Evolutionary conservation across 1,139 yeast species (phyloP).

Genomic region (Suhomyces taliae): DNA sequence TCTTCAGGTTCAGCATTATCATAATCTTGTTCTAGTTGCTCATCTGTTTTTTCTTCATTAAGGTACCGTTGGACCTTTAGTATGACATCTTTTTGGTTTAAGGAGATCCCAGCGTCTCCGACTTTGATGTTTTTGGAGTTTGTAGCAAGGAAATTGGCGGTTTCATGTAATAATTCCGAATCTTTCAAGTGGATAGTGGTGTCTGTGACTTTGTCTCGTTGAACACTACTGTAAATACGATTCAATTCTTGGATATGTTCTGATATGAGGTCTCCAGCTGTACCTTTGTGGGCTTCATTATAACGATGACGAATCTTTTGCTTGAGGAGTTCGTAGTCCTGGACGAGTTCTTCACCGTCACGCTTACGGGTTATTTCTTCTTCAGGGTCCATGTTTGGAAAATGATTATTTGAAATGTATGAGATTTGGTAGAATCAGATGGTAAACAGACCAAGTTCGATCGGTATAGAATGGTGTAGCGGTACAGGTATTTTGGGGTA

Average conservation of each 20-base stretch:
- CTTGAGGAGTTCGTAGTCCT: slow-evolving; percentile 28
- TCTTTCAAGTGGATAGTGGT: slow-evolving; percentile 33
- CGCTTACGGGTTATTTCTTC: slow-evolving; percentile 11
- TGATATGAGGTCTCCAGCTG: slow-evolving; percentile 30
- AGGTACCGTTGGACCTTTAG: slow-evolving; percentile 39
- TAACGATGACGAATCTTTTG: slow-evolving; percentile 21
- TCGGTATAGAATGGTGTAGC: too few relatives aligned
- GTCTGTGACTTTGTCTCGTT: slow-evolving; percentile 27
- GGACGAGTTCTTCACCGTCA: slow-evolving; percentile 21
- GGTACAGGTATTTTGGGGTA: too few relatives aligned
- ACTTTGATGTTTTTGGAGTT: slow-evolving; percentile 61
- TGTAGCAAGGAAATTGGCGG: slow-evolving; percentile 41
- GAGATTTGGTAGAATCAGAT: too few relatives aligned
- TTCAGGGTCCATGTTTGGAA: slow-evolving; percentile 1
- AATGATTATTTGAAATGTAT: too few relatives aligned
- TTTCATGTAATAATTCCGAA: slow-evolving; percentile 42
- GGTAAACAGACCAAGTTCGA: too few relatives aligned
- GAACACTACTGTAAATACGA: slow-evolving; percentile 29
- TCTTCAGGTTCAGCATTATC: slow-evolving; percentile 11
- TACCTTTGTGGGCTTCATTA: slow-evolving; percentile 36
- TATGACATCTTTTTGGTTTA: slow-evolving; percentile 50
- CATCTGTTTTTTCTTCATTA: slow-evolving; percentile 21
- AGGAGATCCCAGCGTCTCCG: slow-evolving; percentile 51
- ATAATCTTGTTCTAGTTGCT: slow-evolving; percentile 10
- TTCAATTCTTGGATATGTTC: slow-evolving; percentile 31